Conservation (phyloP, 495 filamentous ascomycete species). For the Penicillium bovifimosum region DNA sequence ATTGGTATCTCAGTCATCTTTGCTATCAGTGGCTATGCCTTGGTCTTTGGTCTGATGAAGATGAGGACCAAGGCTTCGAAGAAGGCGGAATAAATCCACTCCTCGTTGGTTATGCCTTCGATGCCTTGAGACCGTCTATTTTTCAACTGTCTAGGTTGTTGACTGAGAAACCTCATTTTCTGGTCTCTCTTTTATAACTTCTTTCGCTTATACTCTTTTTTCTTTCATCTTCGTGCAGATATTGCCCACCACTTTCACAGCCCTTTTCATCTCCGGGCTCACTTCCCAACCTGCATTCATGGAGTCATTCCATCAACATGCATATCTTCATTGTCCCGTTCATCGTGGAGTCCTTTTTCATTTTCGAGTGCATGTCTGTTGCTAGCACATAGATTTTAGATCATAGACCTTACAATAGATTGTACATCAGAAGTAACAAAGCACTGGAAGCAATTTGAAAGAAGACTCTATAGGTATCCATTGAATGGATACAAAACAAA, state of each 20-base stretch:
- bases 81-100: conserved; percentile 27
- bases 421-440: neutral
- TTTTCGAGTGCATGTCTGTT: neutral
- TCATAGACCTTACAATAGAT: neutral
- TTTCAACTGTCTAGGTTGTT: neutral
- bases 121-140: neutral
- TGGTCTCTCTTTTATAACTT: neutral
- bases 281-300: neutral
- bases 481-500: neutral
- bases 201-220: neutral
- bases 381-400: neutral
- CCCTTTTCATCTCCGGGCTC: neutral
- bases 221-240: neutral
- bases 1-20: conserved; percentile 42
- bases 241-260: neutral
- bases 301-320: neutral
- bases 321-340: neutral
- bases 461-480: neutral
- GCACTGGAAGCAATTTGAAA: neutral
- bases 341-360: neutral
- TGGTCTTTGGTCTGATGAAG: conserved; percentile 49
- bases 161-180: neutral
- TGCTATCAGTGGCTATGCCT: conserved; percentile 39
- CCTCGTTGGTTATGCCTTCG: neutral
- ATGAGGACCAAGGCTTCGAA: conserved; percentile 37